These are phyloP conservation scores for Blechomonas ayalai DNA, from an alignment of 208 protist species.

Conservation along the genomic window DNA sequence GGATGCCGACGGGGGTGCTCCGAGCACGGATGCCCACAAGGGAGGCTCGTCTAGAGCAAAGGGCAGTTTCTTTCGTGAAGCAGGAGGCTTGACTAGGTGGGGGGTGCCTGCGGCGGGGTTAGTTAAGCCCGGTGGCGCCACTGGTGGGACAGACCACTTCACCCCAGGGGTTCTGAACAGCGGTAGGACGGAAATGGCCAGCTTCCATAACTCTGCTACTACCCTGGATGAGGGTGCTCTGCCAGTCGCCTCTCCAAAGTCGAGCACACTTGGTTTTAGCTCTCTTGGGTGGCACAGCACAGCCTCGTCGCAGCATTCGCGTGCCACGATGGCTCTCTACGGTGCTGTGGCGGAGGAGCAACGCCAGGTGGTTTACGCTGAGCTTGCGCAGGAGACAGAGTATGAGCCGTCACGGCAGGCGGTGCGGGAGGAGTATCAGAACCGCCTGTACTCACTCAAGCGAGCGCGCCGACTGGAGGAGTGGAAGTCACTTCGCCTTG, in stretches of 20 bases:
- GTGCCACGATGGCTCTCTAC: constrained; percentile 48
- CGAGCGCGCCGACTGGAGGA: constrained; percentile 30
- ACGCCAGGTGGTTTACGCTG: constrained; percentile 18
- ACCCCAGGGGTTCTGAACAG: too few species aligned
- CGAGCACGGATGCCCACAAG: too few species aligned
- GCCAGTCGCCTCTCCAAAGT: too few species aligned
- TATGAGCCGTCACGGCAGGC: constrained; percentile 4
- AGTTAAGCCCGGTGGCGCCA: background rate
- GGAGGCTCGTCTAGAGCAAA: too few species aligned
- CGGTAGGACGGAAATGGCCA: too few species aligned
- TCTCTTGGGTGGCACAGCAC: constrained; percentile 3
- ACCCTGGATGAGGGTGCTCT: too few species aligned
- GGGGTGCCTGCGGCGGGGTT: too few species aligned
- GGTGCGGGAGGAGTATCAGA: constrained; percentile 31
- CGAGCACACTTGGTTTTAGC: too few species aligned
- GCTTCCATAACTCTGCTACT: too few species aligned
- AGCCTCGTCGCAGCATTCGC: constrained; percentile 33
- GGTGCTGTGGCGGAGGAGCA: constrained; percentile 63
- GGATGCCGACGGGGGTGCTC: too few species aligned
- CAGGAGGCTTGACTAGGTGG: too few species aligned
- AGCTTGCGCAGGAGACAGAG: constrained; percentile 11
- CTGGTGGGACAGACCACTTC: background rate
- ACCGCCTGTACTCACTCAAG: constrained; percentile 12
- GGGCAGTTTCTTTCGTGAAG: too few species aligned
- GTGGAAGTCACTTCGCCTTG: constrained; percentile 48